Percentiles rank a stretch among this genome's conserved stretches.
These are phyloP conservation scores for Colletotrichum gigasporum DNA, from an alignment of 2,329 filamentous ascomycete species.

Conservation along the genomic window DNA sequence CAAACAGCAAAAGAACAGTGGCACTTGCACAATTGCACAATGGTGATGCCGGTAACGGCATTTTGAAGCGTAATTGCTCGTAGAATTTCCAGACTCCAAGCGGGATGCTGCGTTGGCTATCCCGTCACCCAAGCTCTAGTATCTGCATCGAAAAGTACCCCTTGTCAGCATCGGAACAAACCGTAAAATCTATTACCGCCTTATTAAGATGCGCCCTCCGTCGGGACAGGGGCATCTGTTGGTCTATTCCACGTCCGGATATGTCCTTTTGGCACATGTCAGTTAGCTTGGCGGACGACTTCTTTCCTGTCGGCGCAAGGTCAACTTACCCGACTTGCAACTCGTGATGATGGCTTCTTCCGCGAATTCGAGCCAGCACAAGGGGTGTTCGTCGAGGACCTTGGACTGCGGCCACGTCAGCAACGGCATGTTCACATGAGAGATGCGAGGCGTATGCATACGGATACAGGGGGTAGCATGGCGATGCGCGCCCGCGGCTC, in stretches of 20 bases:
- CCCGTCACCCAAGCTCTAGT: background rate
- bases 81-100: background rate
- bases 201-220: constrained; percentile 26
- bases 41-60: background rate
- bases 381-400: constrained; percentile 83
- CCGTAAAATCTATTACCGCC: background rate
- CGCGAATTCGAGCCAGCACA: constrained; percentile 93
- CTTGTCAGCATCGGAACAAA: too few species aligned
- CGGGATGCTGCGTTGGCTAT: background rate
- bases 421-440: background rate
- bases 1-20: background rate
- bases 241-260: constrained; percentile 80
- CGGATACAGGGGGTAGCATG: constrained; percentile 89
- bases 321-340: constrained; percentile 82
- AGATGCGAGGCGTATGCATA: constrained; percentile 52
- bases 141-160: constrained; percentile 1
- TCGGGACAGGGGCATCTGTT: constrained; percentile 34
- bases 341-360: constrained; percentile 93
- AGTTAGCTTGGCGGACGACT: background rate
- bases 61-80: background rate
- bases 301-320: constrained; percentile 27
- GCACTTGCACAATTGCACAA: background rate
- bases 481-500: constrained; percentile 86
- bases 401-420: constrained; percentile 68
- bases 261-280: constrained; percentile 63